Conservation (phyloP, 2,329 filamentous ascomycete species). For the Exophiala dermatitidis region DNA sequence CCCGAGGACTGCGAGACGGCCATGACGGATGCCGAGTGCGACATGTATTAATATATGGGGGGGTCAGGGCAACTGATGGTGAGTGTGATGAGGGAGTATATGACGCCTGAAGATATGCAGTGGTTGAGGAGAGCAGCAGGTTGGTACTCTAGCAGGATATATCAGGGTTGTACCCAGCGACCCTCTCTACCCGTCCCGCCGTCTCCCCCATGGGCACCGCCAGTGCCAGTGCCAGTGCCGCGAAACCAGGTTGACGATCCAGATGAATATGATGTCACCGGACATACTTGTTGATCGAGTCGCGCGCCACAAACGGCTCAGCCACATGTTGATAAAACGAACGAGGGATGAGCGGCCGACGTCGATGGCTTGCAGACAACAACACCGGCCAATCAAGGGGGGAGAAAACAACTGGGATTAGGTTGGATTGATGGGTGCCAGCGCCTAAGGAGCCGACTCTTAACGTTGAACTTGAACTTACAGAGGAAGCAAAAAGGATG, state of each 20-base stretch:
- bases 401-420: slow-evolving; percentile 1
- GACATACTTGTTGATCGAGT: slow-evolving; percentile 7
- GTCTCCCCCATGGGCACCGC: neutral
- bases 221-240: neutral
- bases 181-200: neutral
- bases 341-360: neutral
- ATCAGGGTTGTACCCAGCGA: slow-evolving; percentile 8
- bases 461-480: slow-evolving; percentile 68
- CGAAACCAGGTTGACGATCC: neutral
- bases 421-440: neutral
- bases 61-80: neutral
- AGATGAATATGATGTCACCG: slow-evolving; percentile 15
- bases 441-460: slow-evolving; percentile 33
- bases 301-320: slow-evolving; percentile 12
- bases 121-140: too few species aligned
- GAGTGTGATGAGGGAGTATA: neutral
- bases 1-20: slow-evolving; percentile 27
- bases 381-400: neutral
- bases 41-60: slow-evolving; percentile 7
- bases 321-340: slow-evolving; percentile 6
- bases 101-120: too few species aligned
- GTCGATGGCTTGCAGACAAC: neutral
- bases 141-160: slow-evolving; percentile 1
- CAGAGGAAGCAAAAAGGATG: slow-evolving; percentile 12
- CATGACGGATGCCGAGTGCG: slow-evolving; percentile 13